Evolutionary conservation across 768 basidiomycete genomes (phyloP), one percentile per base, ranked within the genome.

Genomic region (Gyrodon lividus): DNA sequence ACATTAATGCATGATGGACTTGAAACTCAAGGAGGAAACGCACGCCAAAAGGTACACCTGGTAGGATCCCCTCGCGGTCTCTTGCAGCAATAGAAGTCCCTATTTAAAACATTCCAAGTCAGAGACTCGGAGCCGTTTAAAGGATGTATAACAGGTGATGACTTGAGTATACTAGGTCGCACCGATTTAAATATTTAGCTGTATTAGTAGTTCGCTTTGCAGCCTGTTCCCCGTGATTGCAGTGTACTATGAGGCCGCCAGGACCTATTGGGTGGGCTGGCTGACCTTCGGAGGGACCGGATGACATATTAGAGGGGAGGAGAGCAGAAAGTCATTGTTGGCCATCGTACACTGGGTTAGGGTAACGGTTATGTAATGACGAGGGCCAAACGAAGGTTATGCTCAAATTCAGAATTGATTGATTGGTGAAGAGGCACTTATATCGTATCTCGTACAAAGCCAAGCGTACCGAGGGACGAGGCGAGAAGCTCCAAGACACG

Each of bases 401-500:
- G 12, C 31, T 31, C 31, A 31, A 14, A 31, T 46, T 22, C 30
- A 13, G 23, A 42, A 5, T 19, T 34, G 9, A 4, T 33, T 39
- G 28, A 50, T 26, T 46, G 30, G 13, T 28, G 28, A n/a, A 17
- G 26, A 40, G 47, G 30, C 9, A 26, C 20, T 50, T 58, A 89
- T 59, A 83, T 66, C 5, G 77, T 77, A 64, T 87, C 86, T 65
- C 86, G 76, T 43, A 92, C 83, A 63, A 92, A 93, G 23, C 81
- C 77, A 42, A 93, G 66, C 24, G 84, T 89, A 37, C 90, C 90
- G 51, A 91, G 65, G 3, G 86, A 88, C 5, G 84, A 82, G 17
- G 86, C 75, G 48, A 91, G 78, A 43, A 91, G 74, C 64, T 88
- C 87, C 46, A 90, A 64, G 54, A 99, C 74, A 42, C 92, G 76